Percentiles rank a stretch among this genome's conserved stretches.
These are phyloP conservation scores for Solanum ossicruentum DNA, from an alignment of 257 asterid genomes.

Conservation along the genomic window DNA sequence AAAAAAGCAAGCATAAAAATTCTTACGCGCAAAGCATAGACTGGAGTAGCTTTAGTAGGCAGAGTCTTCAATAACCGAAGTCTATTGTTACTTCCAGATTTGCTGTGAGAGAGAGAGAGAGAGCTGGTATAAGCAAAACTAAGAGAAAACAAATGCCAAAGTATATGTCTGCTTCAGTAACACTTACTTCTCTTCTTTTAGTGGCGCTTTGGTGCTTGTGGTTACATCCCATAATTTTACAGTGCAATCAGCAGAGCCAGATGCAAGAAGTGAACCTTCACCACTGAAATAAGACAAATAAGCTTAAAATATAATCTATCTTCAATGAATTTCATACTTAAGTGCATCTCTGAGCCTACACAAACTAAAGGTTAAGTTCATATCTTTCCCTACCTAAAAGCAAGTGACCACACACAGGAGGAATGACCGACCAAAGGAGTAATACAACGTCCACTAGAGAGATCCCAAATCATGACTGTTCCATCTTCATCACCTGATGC, in stretches of 20 bases:
- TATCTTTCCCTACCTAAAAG: constrained; percentile 51
- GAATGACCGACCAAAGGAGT: constrained; percentile 88
- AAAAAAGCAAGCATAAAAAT: neutral
- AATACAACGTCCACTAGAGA: constrained; percentile 84
- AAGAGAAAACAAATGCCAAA: neutral
- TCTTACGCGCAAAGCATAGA: constrained; percentile 42
- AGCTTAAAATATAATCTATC: neutral
- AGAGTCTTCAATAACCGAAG: constrained; percentile 76
- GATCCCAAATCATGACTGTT: constrained; percentile 97
- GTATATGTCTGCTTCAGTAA: neutral
- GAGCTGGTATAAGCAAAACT: neutral
- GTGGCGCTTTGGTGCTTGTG: constrained; percentile 56
- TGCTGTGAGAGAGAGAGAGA: constrained; percentile 17
- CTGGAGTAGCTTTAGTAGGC: constrained; percentile 46
- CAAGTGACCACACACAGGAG: constrained; percentile 92
- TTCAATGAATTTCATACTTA: neutral
- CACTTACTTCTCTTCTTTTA: constrained; percentile 70
- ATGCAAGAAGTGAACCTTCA: constrained; percentile 97
- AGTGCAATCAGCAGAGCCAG: constrained; percentile 98
- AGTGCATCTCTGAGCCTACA: neutral
- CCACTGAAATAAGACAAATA: constrained; percentile 38
- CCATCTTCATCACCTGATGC: constrained; percentile 99
- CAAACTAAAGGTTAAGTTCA: neutral
- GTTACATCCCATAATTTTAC: constrained; percentile 96
- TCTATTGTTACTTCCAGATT: constrained; percentile 50